These are phyloP conservation scores for Exsudoporus floridanus DNA, from an alignment of 1,284 basidiomycete genomes.

Conservation along the genomic window DNA sequence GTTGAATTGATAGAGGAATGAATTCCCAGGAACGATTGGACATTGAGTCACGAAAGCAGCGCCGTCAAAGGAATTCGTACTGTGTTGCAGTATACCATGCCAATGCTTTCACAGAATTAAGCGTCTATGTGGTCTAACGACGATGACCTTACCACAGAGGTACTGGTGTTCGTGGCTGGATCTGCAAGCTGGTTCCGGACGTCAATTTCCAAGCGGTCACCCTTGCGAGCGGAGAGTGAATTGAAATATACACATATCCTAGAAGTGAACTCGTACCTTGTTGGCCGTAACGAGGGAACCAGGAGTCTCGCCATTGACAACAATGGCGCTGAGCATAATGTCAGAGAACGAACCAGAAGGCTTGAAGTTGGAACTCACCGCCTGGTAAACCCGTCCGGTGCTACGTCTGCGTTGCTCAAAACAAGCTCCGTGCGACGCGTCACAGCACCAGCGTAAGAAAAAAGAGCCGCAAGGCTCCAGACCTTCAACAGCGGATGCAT, in stretches of 20 bases:
- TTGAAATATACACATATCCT: constrained; percentile 23
- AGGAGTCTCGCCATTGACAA: constrained; percentile 27
- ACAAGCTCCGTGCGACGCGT: constrained; percentile 17
- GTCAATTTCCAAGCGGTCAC: constrained; percentile 25
- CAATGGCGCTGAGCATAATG: constrained; percentile 19
- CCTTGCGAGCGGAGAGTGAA: constrained; percentile 36
- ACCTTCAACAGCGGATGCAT: constrained; percentile 18
- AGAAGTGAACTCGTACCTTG: constrained; percentile 33
- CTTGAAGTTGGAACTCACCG: constrained; percentile 5
- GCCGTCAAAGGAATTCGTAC: constrained; percentile 29
- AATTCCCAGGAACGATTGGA: constrained; percentile 40
- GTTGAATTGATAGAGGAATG: constrained; percentile 43
- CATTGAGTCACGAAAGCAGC: constrained; percentile 45
- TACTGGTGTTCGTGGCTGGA: constrained; percentile 29
- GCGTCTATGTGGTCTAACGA: constrained; percentile 15
- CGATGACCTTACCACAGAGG: constrained; percentile 30
- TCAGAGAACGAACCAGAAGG: background rate
- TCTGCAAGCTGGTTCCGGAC: constrained; percentile 33
- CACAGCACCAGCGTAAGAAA: constrained; percentile 11
- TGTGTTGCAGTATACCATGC: constrained; percentile 37
- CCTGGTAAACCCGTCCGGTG: constrained; percentile 36
- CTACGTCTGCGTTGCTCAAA: constrained; percentile 29
- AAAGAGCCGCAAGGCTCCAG: constrained; percentile 9
- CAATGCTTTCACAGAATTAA: constrained; percentile 31
- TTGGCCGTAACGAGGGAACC: constrained; percentile 25